Base-by-base conservation (phyloP, 1,139 yeast species). In the Debaryomyces coudertii region DNA sequence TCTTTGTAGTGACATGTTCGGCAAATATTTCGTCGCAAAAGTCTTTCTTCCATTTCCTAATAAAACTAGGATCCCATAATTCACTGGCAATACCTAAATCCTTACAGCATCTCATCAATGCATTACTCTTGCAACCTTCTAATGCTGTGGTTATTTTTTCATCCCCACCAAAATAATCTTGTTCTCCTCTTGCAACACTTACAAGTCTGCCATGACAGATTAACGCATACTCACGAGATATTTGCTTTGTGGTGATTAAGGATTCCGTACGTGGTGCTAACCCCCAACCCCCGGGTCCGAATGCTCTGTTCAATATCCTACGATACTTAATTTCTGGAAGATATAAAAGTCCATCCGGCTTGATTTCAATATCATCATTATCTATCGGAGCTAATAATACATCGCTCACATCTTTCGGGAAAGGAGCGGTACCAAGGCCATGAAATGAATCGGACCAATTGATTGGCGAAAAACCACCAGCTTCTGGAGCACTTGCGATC, bases 221-320 rank as follows among this genome's bases (percentile, higher is more conserved):
- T 44, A 93, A 71, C 0, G 92, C 98, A 60, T 89, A 93, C 62
- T 93, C 99, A 50, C 99, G 77, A 7, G 96, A 88, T 30, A 81
- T 69, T 51, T 78, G 78, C 49, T 70, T 73, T 12, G 75, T 73
- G 1, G 96, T 85, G 24, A 93, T 82, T 44, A 80, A 71, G 0
- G 96, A 86, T 54, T 87, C 95, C 0, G 96, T 86, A 47, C 99
- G 73, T 7, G 99, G 98, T 0, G 95, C 97, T 48, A 93, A 73
- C 0, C 99, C 99, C 99, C 99, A 93, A 1, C 96, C 98, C 20
- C 99, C 99, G 2, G 99, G 97, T 2, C 99, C 99, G 72, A 93
- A 92, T 0, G 98, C 95, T 33, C 77, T 77, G 66, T 92, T 92
- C 55, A 93, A 69, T 28, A 90, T 86, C 40, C 99, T 79, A 52